Evolutionary conservation across 257 asterid genomes (phyloP), one percentile per base, ranked within the genome.

Genomic region (Gentiana straminea): DNA sequence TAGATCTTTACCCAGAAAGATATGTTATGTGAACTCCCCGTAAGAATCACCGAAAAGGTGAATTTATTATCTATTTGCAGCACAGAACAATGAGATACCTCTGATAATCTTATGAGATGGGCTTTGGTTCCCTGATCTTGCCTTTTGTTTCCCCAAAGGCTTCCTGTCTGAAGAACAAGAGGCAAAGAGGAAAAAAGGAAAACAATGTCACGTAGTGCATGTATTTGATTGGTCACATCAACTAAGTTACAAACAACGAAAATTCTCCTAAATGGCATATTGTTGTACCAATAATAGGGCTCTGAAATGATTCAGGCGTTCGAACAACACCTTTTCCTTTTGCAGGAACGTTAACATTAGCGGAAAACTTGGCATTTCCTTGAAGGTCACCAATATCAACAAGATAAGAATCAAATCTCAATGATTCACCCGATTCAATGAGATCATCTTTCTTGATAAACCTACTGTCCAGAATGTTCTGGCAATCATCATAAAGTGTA

Each of bases 41-140:
- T 13, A 35, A 4, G 8, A 48, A 36, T 7, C 33, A 41, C 4
- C 15, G 35, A 7, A 35, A 47, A 58, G 47, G 33, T 33, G 35
- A 34, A 11, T 34, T 33, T 34, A 46, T 7, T 49, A 55, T 11
- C 3, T 2, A 35, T 36, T 48, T 55, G 39, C 38, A 3, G 7
- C 59, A n/a, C 49, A 49, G 33, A 36, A 37, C 37, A 35, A 44
- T 33, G 33, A 48, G 80, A 63, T 59, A 91, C 96, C 98, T 91
- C 77, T 70, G 55, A 87, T 87, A 43, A 87, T 67, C 61, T 76
- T 91, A 51, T 78, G 84, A 32, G 97, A 92, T 49, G 97, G 98
- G 68, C 97, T 88, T 64, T 78, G 68, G 65, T 65, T 75, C 67
- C 71, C 64, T 66, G 48, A 44, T 35, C 59, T 62, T 57, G 69